These are phyloP conservation scores for Boletus sensibilis DNA, from an alignment of 768 basidiomycete species.

Conservation along the genomic window DNA sequence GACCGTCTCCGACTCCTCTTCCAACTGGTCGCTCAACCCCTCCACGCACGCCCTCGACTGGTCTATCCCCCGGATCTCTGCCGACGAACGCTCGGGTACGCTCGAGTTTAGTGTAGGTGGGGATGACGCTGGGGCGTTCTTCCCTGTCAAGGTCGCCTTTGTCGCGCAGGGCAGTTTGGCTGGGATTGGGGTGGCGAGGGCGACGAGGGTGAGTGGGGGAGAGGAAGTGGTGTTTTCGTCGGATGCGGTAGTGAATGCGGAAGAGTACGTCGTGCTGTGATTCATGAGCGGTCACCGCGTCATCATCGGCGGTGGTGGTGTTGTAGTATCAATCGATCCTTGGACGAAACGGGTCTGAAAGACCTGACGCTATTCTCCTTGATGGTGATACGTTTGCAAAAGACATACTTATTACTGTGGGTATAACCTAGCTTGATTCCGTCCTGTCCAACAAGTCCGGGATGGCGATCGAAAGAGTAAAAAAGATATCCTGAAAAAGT, in stretches of 20 bases:
- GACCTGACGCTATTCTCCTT: neutral
- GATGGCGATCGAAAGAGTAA: neutral
- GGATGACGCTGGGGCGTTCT: conserved; percentile 80
- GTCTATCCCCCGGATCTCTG: conserved; percentile 69
- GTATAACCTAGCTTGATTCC: neutral
- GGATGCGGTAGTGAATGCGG: conserved; percentile 51
- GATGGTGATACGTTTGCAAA: neutral
- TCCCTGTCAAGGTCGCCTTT: conserved; percentile 87
- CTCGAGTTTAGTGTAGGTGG: conserved; percentile 88
- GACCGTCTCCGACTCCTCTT: conserved; percentile 64
- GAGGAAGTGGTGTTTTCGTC: conserved; percentile 56
- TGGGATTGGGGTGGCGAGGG: conserved; percentile 63
- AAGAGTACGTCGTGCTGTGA: conserved; percentile 57
- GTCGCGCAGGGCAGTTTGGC: conserved; percentile 78
- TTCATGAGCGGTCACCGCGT: too few relatives aligned
- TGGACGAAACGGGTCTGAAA: neutral
- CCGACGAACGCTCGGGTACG: conserved; percentile 71
- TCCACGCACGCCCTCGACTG: conserved; percentile 82
- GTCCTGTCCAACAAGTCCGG: neutral
- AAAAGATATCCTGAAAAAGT: neutral
- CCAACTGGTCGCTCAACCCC: conserved; percentile 80
- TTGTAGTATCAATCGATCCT: neutral
- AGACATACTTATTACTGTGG: neutral
- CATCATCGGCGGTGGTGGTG: neutral
- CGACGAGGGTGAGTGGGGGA: conserved; percentile 50